Evolutionary conservation across 2,329 filamentous ascomycete genomes (phyloP).

Genomic region (Parascedosporium putredinis): DNA sequence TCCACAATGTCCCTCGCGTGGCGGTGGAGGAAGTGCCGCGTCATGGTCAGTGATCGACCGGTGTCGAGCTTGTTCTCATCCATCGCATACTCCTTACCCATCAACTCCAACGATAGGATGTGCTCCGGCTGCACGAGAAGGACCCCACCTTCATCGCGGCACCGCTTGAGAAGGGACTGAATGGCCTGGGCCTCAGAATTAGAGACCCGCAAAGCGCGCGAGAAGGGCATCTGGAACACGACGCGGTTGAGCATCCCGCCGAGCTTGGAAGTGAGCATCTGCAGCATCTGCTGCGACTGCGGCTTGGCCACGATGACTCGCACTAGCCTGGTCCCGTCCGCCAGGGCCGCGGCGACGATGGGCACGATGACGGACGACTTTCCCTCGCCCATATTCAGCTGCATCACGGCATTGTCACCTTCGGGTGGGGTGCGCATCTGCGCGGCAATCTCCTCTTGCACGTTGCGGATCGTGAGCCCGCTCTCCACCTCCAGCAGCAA

Average conservation of each 20-base stretch:
- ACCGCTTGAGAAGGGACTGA: constrained; percentile 28
- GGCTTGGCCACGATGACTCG: constrained; percentile 52
- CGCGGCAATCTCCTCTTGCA: constrained; percentile 46
- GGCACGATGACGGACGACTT: constrained; percentile 62
- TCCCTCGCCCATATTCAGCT: constrained; percentile 63
- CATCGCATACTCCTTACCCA: constrained; percentile 42
- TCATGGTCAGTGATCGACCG: constrained; percentile 25
- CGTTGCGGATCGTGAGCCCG: constrained; percentile 47
- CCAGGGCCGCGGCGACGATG: constrained; percentile 44
- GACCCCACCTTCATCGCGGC: constrained; percentile 39
- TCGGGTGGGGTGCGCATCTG: constrained; percentile 38
- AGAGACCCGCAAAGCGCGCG: constrained; percentile 32
- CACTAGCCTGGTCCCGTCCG: constrained; percentile 38
- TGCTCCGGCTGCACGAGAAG: constrained; percentile 55
- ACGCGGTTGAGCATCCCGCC: constrained; percentile 44
- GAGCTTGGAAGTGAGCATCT: constrained; percentile 43
- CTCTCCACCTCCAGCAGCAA: constrained; percentile 56
- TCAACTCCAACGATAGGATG: constrained; percentile 51
- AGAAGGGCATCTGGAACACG: constrained; percentile 49
- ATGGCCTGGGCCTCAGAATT: constrained; percentile 24
- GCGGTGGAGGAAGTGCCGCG: constrained; percentile 33
- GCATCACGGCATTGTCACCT: constrained; percentile 42
- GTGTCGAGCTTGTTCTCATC: constrained; percentile 14
- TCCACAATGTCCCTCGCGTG: constrained; percentile 48
- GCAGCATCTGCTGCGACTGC: constrained; percentile 48